Conservation (phyloP, 371 early-diverging fungal genomes). For the Mortierella sp. region DNA sequence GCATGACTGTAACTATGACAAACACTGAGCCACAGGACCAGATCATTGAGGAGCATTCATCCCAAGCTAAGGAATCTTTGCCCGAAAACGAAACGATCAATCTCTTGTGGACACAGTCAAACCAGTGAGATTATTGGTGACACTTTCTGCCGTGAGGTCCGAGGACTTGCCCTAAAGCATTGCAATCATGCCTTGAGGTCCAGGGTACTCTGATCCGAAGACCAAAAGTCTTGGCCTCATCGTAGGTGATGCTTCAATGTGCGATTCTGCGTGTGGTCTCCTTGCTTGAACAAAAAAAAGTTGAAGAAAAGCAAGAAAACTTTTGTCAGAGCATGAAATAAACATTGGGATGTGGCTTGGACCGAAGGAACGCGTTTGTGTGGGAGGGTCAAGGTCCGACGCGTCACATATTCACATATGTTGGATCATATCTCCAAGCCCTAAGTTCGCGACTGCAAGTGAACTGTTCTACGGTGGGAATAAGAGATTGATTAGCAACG, state of each 20-base stretch:
- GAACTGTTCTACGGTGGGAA: no score
- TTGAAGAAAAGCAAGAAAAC: constrained; percentile 9
- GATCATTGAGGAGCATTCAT: constrained; percentile 45
- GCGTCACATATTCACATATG: no score
- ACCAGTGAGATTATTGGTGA: constrained; percentile 39
- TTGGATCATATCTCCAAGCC: no score
- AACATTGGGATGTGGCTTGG: no score
- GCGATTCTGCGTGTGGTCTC: constrained; percentile 53
- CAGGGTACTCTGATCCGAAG: constrained; percentile 4
- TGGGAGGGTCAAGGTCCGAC: no score
- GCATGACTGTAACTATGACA: constrained; percentile 55
- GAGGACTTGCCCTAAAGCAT: constrained; percentile 57
- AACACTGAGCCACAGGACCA: constrained; percentile 46
- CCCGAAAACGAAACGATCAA: constrained; percentile 36
- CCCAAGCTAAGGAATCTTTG: constrained; percentile 43
- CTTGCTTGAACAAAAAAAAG: constrained; percentile 33
- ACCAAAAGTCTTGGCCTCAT: constrained; percentile 29
- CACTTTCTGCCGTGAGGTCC: constrained; percentile 55
- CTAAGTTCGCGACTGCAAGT: no score
- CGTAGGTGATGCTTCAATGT: constrained; percentile 53
- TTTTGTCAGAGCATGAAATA: background rate
- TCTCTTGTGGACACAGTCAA: constrained; percentile 32
- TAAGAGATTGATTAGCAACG: no score
- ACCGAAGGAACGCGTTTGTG: no score
- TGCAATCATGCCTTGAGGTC: constrained; percentile 42